phyloP scores from a whole-genome alignment of 768 basidiomycete species.

The Pleurotus platypus region DNA sequence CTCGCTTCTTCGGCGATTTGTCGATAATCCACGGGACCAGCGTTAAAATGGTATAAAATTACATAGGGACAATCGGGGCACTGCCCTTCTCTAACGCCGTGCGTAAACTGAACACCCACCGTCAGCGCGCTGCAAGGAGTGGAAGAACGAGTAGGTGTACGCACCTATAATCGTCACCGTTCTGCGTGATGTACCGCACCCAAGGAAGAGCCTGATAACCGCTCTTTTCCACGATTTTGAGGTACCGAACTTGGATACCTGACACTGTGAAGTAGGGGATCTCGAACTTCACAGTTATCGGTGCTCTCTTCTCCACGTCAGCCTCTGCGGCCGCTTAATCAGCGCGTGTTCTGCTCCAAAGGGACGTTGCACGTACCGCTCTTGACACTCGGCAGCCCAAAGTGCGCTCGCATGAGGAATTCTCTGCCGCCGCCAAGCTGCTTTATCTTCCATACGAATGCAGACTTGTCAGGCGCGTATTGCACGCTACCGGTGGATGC shows the following conservation, averaged over 20 bases:
- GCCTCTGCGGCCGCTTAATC: slow-evolving; percentile 37
- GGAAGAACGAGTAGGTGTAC: slow-evolving; percentile 1
- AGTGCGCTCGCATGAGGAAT: slow-evolving; percentile 97
- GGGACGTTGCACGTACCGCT: slow-evolving; percentile 54
- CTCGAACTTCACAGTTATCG: slow-evolving; percentile 96
- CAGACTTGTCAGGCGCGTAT: slow-evolving; percentile 96
- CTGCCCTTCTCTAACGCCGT: slow-evolving; percentile 76
- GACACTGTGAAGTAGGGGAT: slow-evolving; percentile 99
- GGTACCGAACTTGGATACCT: slow-evolving; percentile 94
- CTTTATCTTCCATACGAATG: slow-evolving; percentile 99
- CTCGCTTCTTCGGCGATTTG: slow-evolving; percentile 2
- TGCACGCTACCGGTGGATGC: slow-evolving; percentile 94
- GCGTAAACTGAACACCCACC: slow-evolving; percentile 44
- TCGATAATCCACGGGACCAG: not conserved
- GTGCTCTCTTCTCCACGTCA: slow-evolving; percentile 86
- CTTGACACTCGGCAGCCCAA: slow-evolving; percentile 91
- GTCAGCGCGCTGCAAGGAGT: not conserved
- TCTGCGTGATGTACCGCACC: slow-evolving; percentile 93
- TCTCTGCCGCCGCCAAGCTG: slow-evolving; percentile 94
- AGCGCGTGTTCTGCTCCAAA: not conserved
- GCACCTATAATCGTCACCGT: slow-evolving; percentile 89
- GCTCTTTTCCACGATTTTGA: slow-evolving; percentile 98
- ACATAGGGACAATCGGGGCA: slow-evolving; percentile 59
- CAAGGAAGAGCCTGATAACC: slow-evolving; percentile 96
- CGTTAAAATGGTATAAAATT: slow-evolving; percentile 15